phyloP scores from a whole-genome alignment of 2,329 filamentous ascomycete species.

The Grosmannia clavigera region DNA sequence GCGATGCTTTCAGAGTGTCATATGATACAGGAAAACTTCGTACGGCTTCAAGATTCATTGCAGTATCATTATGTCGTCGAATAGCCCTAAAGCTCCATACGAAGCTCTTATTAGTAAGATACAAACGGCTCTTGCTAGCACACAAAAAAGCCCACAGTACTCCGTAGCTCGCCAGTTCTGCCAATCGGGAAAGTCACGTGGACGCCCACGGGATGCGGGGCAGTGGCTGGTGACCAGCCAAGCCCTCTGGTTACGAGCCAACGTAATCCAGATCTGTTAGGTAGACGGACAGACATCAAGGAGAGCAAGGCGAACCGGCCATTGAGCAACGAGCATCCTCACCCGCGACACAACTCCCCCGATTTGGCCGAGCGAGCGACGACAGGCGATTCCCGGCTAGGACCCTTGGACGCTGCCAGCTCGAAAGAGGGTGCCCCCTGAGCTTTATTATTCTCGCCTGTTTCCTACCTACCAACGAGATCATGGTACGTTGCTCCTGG shows the following conservation, averaged over 20 bases:
- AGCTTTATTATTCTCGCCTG: not conserved
- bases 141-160: too few relatives aligned
- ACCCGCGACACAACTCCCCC: not conserved
- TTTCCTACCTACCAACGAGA: not conserved
- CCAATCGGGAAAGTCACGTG: not conserved
- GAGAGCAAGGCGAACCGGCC: not conserved
- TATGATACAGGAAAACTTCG: too few relatives aligned
- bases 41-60: too few relatives aligned
- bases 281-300: not conserved
- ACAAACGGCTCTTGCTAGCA: too few relatives aligned
- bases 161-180: too few relatives aligned
- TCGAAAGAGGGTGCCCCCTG: not conserved
- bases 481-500: not conserved
- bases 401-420: not conserved
- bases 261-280: not conserved
- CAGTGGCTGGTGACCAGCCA: not conserved
- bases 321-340: not conserved
- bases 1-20: too few relatives aligned
- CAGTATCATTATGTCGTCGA: too few relatives aligned
- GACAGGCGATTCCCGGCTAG: not conserved
- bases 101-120: too few relatives aligned
- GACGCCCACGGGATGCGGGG: not conserved
- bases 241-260: not conserved
- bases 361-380: not conserved
- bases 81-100: too few relatives aligned